A percentile compares a stretch with the other conserved stretches of the same genome.
phyloP scores from a whole-genome alignment of 2,329 filamentous ascomycete genomes.

The Exophiala spinifera region DNA sequence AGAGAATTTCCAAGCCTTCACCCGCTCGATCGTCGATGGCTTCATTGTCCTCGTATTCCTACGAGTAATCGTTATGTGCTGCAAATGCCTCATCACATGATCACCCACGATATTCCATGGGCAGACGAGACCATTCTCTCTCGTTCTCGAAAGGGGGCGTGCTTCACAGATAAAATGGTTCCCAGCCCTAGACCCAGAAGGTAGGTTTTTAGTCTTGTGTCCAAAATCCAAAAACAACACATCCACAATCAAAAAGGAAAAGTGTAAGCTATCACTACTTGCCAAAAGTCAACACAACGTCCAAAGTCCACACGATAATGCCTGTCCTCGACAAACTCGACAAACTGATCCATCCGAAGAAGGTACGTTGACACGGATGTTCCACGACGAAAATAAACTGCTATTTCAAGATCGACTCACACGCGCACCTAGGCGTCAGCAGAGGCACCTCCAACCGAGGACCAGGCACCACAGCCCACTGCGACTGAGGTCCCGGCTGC shows the following conservation, averaged over 20 bases:
- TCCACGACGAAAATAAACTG: not conserved
- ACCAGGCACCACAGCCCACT: not conserved
- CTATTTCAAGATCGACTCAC: not conserved
- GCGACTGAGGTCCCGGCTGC: not conserved
- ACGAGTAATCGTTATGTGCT: not conserved
- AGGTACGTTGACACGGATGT: not conserved
- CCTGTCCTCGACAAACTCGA: not conserved
- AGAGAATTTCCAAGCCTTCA: not conserved
- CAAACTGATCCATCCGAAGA: not conserved
- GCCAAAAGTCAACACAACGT: not conserved
- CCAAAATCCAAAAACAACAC: not conserved
- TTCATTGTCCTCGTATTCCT: not conserved
- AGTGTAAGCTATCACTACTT: too few relatives aligned
- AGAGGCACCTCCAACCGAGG: not conserved
- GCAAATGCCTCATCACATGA: conserved; percentile 1
- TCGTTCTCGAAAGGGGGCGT: not conserved
- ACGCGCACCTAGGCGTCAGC: not conserved
- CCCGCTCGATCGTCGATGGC: not conserved
- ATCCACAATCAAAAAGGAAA: not conserved
- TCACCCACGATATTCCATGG: not conserved
- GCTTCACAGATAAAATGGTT: not conserved
- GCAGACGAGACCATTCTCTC: not conserved
- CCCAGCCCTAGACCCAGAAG: not conserved
- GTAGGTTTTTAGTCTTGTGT: not conserved
- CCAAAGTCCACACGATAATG: not conserved